Evolutionary conservation across 768 basidiomycete species (phyloP).

Genomic region (Amanita brunnescens): DNA sequence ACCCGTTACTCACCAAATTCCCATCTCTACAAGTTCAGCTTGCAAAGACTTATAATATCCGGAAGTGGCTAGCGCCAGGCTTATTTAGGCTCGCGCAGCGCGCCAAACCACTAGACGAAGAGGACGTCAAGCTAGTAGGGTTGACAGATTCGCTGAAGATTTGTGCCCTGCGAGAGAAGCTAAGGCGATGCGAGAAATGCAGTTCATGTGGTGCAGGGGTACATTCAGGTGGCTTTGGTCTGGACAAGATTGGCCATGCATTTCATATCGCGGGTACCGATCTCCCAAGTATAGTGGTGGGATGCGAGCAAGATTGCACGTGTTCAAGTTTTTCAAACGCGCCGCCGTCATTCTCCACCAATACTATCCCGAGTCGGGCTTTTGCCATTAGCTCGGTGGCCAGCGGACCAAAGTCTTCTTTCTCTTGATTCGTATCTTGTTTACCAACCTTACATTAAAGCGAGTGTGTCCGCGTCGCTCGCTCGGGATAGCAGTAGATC

Average conservation of each 20-base stretch:
- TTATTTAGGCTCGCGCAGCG: slow-evolving; percentile 17
- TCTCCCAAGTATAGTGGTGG: neutral
- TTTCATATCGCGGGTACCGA: neutral
- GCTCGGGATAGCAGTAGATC: no score
- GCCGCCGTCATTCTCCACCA: no score
- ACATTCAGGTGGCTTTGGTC: neutral
- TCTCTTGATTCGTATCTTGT: no score
- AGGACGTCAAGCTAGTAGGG: slow-evolving; percentile 23
- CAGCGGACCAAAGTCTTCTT: no score
- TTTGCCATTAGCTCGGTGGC: no score
- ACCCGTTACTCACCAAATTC: slow-evolving; percentile 8
- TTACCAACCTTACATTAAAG: no score
- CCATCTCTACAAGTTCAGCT: slow-evolving; percentile 22
- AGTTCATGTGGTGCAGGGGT: neutral
- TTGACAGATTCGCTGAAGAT: slow-evolving; percentile 13
- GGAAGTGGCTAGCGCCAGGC: slow-evolving; percentile 24
- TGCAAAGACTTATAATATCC: slow-evolving; percentile 24
- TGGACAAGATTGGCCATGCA: neutral
- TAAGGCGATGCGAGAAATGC: neutral
- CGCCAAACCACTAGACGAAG: slow-evolving; percentile 15
- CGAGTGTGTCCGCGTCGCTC: no score
- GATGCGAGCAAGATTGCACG: neutral
- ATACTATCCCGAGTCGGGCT: no score
- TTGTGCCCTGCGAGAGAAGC: neutral
- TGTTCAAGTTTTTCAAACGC: no score